Conservation (phyloP, 129 eudicot genomes). For the Centaurea solstitialis region DNA sequence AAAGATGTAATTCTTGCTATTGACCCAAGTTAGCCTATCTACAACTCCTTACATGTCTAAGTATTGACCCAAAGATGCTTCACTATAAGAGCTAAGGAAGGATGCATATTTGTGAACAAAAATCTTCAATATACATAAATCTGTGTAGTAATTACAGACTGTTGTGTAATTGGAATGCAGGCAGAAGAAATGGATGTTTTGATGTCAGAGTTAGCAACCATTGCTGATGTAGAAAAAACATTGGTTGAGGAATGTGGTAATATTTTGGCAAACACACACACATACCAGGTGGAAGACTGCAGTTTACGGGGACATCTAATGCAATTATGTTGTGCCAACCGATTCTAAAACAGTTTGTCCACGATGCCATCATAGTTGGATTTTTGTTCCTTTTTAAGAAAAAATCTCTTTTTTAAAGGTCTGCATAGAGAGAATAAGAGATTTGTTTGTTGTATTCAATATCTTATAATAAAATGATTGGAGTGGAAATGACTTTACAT, state of each 20-base stretch:
- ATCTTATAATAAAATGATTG: slow-evolving; percentile 22
- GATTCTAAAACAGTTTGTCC: slow-evolving; percentile 1
- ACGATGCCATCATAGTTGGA: not conserved
- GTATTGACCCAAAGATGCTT: no score
- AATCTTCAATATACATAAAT: not conserved
- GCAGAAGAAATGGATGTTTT: slow-evolving; percentile 64
- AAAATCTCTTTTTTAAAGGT: not conserved
- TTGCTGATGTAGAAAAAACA: slow-evolving; percentile 51
- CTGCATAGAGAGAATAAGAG: slow-evolving; percentile 16
- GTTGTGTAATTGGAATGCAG: slow-evolving; percentile 40
- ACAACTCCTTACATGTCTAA: no score
- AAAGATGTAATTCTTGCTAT: not conserved
- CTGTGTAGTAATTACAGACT: not conserved
- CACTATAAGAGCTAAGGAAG: no score
- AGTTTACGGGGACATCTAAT: slow-evolving; percentile 75
- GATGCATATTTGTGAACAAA: no score
- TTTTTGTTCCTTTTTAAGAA: not conserved
- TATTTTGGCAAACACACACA: slow-evolving; percentile 45
- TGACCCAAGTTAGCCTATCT: no score
- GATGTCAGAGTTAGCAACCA: slow-evolving; percentile 58
- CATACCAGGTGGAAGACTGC: slow-evolving; percentile 73
- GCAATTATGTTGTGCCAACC: slow-evolving; percentile 36
- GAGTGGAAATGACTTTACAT: not conserved
- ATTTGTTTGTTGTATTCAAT: slow-evolving; percentile 1
- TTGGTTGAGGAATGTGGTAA: slow-evolving; percentile 66